Evolutionary conservation across 495 filamentous ascomycete species (phyloP), one percentile per base, ranked within the genome.

Genomic region (Aspergillus sclerotioniger): DNA sequence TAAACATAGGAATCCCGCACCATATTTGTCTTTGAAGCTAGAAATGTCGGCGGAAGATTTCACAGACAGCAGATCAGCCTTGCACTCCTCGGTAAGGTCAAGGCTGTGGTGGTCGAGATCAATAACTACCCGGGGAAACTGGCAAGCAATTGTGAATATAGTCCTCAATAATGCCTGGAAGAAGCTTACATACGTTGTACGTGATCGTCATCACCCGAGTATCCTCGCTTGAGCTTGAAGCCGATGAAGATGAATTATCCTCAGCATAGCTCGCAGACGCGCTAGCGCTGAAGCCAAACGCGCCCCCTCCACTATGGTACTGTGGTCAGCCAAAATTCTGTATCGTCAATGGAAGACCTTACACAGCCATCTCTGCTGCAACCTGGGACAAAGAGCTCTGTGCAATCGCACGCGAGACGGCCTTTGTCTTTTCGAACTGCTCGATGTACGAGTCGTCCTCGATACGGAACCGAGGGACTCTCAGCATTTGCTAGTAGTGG

Each of bases 71-170:
- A 59, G 41, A 6, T 59, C 57, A 12, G 7, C 17, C 33, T 54
- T 59, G 44, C 51, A 54, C 20, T 59, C 57, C 6, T 51, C 46
- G 17, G 49, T 43, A 15, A 59, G 19, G 2, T 56, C 59, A 0
- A 61, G 54, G 12, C 43, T 41, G 9, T 39, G 3, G 3, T 31
- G 25, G 13, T 61, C 59, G 9, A 61, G 21, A 8, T 57, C 15
- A 8, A 61, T 17, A 13, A 49, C 35, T 0, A 61, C 51, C 1
- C 59, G 59, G n/a, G 59, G 59, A 20, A 61, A 61, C 59, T 61
- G 44, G 15, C 20, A 50, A 56, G 43, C 28, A 17, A 5, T 21
- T 9, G 28, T 25, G 16, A 7, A 12, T 10, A 12, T 15, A 10
- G 21, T 31, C 12, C 20, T 19, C 12, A 25, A 13, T 31, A 29